A percentile compares a stretch with the other conserved stretches of the same genome.
These are phyloP conservation scores for Saccharomycopsis oosterbeekiorum DNA, from an alignment of 805 yeast genomes.

Conservation along the genomic window DNA sequence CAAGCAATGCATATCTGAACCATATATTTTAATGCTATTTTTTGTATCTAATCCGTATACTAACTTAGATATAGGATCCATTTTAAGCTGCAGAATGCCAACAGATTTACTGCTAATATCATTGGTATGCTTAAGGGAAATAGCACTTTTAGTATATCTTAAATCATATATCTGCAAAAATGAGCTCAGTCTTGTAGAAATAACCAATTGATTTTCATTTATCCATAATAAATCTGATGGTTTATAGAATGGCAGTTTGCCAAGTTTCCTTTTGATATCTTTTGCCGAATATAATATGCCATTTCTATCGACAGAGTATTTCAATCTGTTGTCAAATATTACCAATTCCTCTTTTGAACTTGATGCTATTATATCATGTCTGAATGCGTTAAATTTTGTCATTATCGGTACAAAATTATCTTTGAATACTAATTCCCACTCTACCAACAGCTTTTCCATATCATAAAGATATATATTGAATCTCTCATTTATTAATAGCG, in stretches of 20 bases:
- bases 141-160: background rate
- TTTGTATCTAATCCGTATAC: background rate
- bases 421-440: background rate
- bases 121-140: background rate
- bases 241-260: background rate
- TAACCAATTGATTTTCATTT: background rate
- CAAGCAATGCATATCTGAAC: background rate
- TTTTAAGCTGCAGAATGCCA: background rate
- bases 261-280: background rate
- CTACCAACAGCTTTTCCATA: background rate
- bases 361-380: background rate
- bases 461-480: conserved; percentile 1
- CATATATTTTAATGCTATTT: background rate
- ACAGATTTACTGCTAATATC: background rate
- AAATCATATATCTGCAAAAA: conserved; percentile 2
- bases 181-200: background rate
- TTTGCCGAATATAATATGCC: background rate
- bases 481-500: background rate
- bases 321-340: conserved; percentile 2
- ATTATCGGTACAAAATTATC: conserved; percentile 2
- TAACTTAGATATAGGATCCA: background rate
- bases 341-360: background rate
- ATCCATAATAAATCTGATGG: conserved; percentile 3
- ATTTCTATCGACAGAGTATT: background rate
- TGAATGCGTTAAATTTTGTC: background rate